phyloP scores from a whole-genome alignment of 2,329 filamentous ascomycete genomes.

The Curvularia sp. region DNA sequence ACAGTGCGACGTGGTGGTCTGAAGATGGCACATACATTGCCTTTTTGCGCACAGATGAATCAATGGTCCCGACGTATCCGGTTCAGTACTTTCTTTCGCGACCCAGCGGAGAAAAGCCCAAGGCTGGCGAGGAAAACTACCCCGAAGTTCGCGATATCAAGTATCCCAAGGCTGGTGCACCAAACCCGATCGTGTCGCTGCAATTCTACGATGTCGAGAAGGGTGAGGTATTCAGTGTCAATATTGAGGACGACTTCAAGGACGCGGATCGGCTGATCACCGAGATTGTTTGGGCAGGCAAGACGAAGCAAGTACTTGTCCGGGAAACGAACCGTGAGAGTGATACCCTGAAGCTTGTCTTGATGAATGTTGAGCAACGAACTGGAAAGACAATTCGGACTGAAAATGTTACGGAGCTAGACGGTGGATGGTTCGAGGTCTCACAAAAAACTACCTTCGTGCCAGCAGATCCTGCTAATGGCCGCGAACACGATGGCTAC shows the following conservation, averaged over 20 bases:
- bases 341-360: constrained; percentile 83
- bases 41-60: constrained; percentile 93
- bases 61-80: constrained; percentile 86
- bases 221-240: constrained; percentile 78
- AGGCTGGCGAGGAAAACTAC: constrained; percentile 80
- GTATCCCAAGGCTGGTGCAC: constrained; percentile 93
- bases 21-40: constrained; percentile 86
- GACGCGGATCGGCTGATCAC: constrained; percentile 89
- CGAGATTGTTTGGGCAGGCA: constrained; percentile 87
- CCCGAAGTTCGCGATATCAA: constrained; percentile 92
- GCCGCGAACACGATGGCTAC: constrained; percentile 84
- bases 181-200: constrained; percentile 88
- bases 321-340: constrained; percentile 95
- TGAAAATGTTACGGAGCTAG: constrained; percentile 80
- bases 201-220: constrained; percentile 86
- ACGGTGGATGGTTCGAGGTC: constrained; percentile 97
- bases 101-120: constrained; percentile 75
- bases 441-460: constrained; percentile 85
- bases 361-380: constrained; percentile 78
- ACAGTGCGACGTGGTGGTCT: constrained; percentile 94
- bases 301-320: constrained; percentile 75
- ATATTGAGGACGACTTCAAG: constrained; percentile 76
- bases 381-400: constrained; percentile 80
- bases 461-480: constrained; percentile 79
- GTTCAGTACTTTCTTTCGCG: constrained; percentile 91